Evolutionary conservation across 1,139 yeast species (phyloP).

Genomic region (Yamadazyma atlantica): DNA sequence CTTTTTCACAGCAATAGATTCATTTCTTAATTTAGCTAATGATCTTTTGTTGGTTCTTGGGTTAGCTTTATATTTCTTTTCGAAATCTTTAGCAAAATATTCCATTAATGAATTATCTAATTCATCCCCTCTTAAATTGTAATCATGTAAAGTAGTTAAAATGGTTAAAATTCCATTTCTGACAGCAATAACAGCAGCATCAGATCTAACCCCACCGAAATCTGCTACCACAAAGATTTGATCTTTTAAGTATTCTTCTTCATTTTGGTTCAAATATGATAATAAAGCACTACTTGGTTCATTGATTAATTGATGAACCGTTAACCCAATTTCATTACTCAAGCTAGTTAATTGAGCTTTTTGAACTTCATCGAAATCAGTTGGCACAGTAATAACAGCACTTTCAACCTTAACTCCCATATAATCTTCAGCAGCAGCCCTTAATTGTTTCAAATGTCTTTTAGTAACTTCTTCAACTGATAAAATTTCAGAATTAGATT

Average conservation of each 20-base stretch:
- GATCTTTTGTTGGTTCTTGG: slow-evolving; percentile 84
- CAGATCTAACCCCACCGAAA: slow-evolving; percentile 95
- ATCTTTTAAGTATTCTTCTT: slow-evolving; percentile 61
- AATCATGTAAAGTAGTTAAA: slow-evolving; percentile 82
- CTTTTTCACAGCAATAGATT: slow-evolving; percentile 83
- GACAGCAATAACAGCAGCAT: slow-evolving; percentile 89
- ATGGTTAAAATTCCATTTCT: slow-evolving; percentile 94
- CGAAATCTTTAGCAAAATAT: slow-evolving; percentile 88
- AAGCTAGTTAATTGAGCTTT: slow-evolving; percentile 61
- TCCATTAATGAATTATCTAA: slow-evolving; percentile 81
- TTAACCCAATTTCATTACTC: slow-evolving; percentile 71
- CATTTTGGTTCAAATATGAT: slow-evolving; percentile 63
- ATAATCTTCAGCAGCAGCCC: slow-evolving; percentile 89
- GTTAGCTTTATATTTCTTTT: slow-evolving; percentile 80
- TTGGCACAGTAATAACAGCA: slow-evolving; percentile 88
- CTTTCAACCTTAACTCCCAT: slow-evolving; percentile 81
- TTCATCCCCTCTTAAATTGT: slow-evolving; percentile 82
- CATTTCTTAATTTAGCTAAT: slow-evolving; percentile 82
- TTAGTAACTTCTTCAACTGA: slow-evolving; percentile 75
- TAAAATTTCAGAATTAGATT: slow-evolving; percentile 47
- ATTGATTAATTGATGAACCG: slow-evolving; percentile 81
- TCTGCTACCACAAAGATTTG: slow-evolving; percentile 90
- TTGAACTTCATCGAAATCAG: slow-evolving; percentile 78
- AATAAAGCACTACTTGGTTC: slow-evolving; percentile 93
- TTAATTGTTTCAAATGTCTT: slow-evolving; percentile 82